Evolutionary conservation across 805 yeast species (phyloP), one percentile per base, ranked within the genome.

Genomic region (Lachancea thermotolerans): DNA sequence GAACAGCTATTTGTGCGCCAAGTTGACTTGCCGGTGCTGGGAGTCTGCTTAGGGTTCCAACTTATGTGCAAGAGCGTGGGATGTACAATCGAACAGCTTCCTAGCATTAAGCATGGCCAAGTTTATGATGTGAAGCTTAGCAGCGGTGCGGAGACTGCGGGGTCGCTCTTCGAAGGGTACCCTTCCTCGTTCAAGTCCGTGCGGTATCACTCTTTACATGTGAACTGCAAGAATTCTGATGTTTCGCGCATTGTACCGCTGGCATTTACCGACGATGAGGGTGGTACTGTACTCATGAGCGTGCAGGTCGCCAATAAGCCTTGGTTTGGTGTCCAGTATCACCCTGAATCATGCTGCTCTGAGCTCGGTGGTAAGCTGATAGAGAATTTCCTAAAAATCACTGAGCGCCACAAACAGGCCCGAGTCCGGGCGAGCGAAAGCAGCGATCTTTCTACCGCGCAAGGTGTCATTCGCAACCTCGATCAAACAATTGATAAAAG

Each of bases 1-100:
- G 76, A 80, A 0, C 63, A 65, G 7, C 48, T 90, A 52, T 83
- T 77, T 74, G 55, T 59, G 5, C 56, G 57, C n/a, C 48, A 54
- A 1, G 47, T 57, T 0, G 45, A 49, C 1, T 56, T 80, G 1
- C 98, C 98, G 0, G 74, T 89, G 0, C 65, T 93, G 40, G 99
- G 99, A 0, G 84, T 95, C 2, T 93, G 99, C 58, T 68, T 93
- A 18, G 99, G 99, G 0, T 86, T 89, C 60, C 99, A 93, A 62
- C 75, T 87, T 27, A 65, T 95, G 56, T 84, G 93, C 53, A 66
- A 71, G 16, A 74, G 73, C 9, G 71, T 72, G 53, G 95, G 90
- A 2, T 76, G 77, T 44, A 44, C 58, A 1, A 77, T 91, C 2
- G 57, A 60, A 15, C 72, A 76, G 39, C 68, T 89, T 41, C 60